These are phyloP conservation scores for Alternaria triticimaculans DNA, from an alignment of 2,329 filamentous ascomycete species.

Conservation along the genomic window DNA sequence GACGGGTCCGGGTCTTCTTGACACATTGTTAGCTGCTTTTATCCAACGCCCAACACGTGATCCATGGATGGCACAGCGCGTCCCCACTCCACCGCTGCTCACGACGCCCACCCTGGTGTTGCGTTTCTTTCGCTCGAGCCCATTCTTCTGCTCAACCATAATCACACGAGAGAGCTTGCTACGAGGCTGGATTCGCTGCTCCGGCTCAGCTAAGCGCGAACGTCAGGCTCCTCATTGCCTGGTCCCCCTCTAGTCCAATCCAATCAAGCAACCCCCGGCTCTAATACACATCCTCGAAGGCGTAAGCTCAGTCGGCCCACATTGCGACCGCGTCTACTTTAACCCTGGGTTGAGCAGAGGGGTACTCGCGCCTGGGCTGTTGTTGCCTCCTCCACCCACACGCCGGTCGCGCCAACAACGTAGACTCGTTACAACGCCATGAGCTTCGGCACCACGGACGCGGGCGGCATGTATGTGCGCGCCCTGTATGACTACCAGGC, in stretches of 20 bases:
- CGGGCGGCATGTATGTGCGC: slow-evolving; percentile 80
- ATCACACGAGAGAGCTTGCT: slow-evolving; percentile 20
- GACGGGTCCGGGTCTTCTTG: slow-evolving; percentile 14
- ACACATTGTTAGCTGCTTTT: slow-evolving; percentile 24
- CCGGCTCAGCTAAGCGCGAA: slow-evolving; percentile 36
- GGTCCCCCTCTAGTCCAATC: slow-evolving; percentile 44
- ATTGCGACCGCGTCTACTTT: slow-evolving; percentile 18
- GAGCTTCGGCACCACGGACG: slow-evolving; percentile 50
- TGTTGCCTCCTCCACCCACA: slow-evolving; percentile 14
- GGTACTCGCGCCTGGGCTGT: slow-evolving; percentile 18
- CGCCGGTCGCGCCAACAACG: slow-evolving; percentile 20
- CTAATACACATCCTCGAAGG: slow-evolving; percentile 35
- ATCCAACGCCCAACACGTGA: slow-evolving; percentile 24
- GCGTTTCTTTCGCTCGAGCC: slow-evolving; percentile 24
- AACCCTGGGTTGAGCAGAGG: slow-evolving; percentile 26
- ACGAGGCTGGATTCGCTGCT: slow-evolving; percentile 38
- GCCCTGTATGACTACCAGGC: slow-evolving; percentile 96
- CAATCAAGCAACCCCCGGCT: slow-evolving; percentile 41
- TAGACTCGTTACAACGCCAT: neutral
- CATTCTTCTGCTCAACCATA: slow-evolving; percentile 14
- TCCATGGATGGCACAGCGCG: slow-evolving; percentile 5
- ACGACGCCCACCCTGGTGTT: slow-evolving; percentile 27
- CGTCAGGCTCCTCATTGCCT: slow-evolving; percentile 42
- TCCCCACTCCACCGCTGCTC: slow-evolving; percentile 29
- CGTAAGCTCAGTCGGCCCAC: slow-evolving; percentile 27